These are phyloP conservation scores for Coccomyxa sp. DNA, from an alignment of 139 green algal genomes.

Conservation along the genomic window DNA sequence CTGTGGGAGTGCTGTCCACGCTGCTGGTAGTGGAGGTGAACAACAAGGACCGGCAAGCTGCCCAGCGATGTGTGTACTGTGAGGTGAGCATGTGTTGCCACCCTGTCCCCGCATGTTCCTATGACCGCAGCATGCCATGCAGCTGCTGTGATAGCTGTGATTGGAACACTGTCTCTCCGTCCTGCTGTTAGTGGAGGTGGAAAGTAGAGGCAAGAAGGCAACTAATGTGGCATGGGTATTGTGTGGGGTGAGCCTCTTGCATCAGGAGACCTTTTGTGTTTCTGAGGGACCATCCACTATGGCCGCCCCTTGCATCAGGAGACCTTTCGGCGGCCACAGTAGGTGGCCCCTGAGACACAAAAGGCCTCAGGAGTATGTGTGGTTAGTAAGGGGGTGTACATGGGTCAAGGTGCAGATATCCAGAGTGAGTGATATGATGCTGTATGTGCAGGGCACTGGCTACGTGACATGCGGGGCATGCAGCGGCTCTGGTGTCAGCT, in stretches of 20 bases:
- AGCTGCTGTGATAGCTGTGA: not conserved
- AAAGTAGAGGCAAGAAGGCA: constrained; percentile 25
- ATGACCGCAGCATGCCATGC: not conserved
- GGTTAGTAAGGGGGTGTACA: too few relatives aligned
- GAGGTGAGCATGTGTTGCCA: constrained; percentile 22
- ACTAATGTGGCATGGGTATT: too few relatives aligned
- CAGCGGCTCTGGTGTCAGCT: constrained; percentile 51
- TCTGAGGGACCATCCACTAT: too few relatives aligned
- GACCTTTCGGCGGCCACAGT: too few relatives aligned
- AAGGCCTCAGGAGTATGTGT: too few relatives aligned
- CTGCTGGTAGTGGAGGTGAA: constrained; percentile 96
- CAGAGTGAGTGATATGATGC: too few relatives aligned
- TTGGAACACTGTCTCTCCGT: not conserved
- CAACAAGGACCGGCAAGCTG: constrained; percentile 83
- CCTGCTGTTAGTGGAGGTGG: not conserved
- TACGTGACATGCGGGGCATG: constrained; percentile 93
- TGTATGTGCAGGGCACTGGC: constrained; percentile 67
- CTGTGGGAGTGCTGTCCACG: constrained; percentile 88
- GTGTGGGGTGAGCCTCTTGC: too few relatives aligned
- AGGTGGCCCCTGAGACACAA: too few relatives aligned
- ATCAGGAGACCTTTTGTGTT: too few relatives aligned
- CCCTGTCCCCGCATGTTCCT: not conserved
- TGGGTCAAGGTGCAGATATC: too few relatives aligned
- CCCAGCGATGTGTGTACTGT: constrained; percentile 75
- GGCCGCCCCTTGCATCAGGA: too few relatives aligned